Evolutionary conservation across 805 yeast genomes (phyloP).

Genomic region (Yamadazyma endophytica): DNA sequence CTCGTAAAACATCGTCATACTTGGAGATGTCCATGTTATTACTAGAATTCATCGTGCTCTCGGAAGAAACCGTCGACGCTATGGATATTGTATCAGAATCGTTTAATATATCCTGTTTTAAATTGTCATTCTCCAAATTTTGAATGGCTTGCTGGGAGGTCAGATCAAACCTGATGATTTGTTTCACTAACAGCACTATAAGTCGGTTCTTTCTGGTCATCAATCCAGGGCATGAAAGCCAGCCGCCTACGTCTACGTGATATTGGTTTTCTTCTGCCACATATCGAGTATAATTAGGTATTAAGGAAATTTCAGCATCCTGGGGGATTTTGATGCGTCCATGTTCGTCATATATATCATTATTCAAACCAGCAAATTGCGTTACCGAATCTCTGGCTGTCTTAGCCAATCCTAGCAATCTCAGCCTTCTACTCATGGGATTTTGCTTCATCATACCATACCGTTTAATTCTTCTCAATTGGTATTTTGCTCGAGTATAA

Average conservation of each 20-base stretch:
- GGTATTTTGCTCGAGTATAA: slow-evolving; percentile 4
- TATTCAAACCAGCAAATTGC: slow-evolving; percentile 38
- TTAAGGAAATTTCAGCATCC: slow-evolving; percentile 56
- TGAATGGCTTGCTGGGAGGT: slow-evolving; percentile 15
- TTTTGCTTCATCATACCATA: slow-evolving; percentile 14
- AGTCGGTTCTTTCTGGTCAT: slow-evolving; percentile 68
- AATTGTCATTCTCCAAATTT: slow-evolving; percentile 21
- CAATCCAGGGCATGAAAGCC: slow-evolving; percentile 66
- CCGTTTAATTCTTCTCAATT: slow-evolving; percentile 11
- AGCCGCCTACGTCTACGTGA: slow-evolving; percentile 65
- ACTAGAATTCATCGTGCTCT: not conserved
- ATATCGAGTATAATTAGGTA: slow-evolving; percentile 34
- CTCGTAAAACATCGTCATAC: slow-evolving; percentile 51
- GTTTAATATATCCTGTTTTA: slow-evolving; percentile 21
- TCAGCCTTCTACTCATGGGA: slow-evolving; percentile 31
- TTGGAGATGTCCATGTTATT: slow-evolving; percentile 2
- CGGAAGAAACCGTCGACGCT: not conserved
- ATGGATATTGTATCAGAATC: slow-evolving; percentile 11
- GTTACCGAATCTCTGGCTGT: slow-evolving; percentile 53
- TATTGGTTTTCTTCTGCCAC: slow-evolving; percentile 16
- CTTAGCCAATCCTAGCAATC: slow-evolving; percentile 47
- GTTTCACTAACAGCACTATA: slow-evolving; percentile 64
- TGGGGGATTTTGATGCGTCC: slow-evolving; percentile 40
- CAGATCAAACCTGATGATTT: slow-evolving; percentile 46
- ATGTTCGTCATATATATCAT: slow-evolving; percentile 23